Evolutionary conservation across 345 rosid species (phyloP).

Genomic region (Anacardium occidentale): DNA sequence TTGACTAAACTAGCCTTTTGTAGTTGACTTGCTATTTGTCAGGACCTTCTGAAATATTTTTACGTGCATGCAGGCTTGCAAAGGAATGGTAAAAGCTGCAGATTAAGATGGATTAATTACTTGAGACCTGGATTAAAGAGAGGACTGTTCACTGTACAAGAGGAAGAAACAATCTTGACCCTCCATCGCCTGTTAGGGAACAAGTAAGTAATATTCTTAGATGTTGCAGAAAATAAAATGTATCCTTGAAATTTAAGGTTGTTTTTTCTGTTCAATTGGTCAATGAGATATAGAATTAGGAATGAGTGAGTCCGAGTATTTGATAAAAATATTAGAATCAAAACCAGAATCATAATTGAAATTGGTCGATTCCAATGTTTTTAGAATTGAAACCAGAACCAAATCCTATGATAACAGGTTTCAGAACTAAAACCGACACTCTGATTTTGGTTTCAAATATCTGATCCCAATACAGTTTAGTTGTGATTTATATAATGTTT

Average conservation of each 20-base stretch:
- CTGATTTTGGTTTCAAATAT: no score
- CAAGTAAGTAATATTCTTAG: slow-evolving; percentile 49
- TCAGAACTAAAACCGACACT: no score
- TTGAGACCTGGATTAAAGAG: slow-evolving; percentile 84
- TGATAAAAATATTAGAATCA: no score
- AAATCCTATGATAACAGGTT: no score
- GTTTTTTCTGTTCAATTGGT: neutral
- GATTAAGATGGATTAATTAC: slow-evolving; percentile 94
- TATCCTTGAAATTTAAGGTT: slow-evolving; percentile 7
- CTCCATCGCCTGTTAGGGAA: slow-evolving; percentile 79
- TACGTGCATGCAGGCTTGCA: slow-evolving; percentile 53
- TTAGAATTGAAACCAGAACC: no score
- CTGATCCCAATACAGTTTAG: no score
- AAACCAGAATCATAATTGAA: no score
- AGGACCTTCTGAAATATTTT: neutral
- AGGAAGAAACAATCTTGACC: slow-evolving; percentile 64
- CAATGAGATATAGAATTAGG: no score
- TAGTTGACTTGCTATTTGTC: neutral
- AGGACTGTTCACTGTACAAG: slow-evolving; percentile 55
- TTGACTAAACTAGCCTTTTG: slow-evolving; percentile 21
- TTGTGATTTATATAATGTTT: no score
- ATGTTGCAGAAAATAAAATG: neutral
- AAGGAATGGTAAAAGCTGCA: slow-evolving; percentile 95
- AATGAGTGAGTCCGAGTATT: no score
- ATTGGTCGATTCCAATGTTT: no score